Conservation (phyloP, 768 basidiomycete species). For the Pleurotus cornucopiae region DNA sequence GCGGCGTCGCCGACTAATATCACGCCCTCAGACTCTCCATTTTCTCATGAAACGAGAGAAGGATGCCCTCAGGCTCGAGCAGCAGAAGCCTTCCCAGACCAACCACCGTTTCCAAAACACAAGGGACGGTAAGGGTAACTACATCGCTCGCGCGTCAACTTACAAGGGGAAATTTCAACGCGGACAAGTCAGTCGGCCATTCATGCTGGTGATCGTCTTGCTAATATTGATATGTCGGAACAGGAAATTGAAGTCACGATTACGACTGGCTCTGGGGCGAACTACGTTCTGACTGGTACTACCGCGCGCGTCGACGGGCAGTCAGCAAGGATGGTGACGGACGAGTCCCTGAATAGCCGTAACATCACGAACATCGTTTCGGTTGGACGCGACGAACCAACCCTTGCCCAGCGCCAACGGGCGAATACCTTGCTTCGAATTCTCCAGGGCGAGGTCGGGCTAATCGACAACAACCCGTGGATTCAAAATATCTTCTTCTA, state of each 20-base stretch:
- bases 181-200: not conserved
- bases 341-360: conserved; percentile 23
- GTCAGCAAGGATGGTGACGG: conserved; percentile 14
- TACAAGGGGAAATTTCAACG: conserved; percentile 4
- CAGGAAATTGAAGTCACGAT: conserved; percentile 5
- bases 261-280: not conserved
- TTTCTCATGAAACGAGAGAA: conserved; percentile 42
- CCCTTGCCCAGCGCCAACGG: conserved; percentile 50
- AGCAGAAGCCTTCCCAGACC: conserved; percentile 39
- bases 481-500: conserved; percentile 46
- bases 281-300: conserved; percentile 1
- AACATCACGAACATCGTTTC: conserved; percentile 37
- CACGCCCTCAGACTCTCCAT: conserved; percentile 25
- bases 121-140: conserved; percentile 12
- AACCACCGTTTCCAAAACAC: conserved; percentile 35
- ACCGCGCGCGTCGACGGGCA: conserved; percentile 3
- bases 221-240: not conserved
- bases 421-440: conserved; percentile 35
- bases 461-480: conserved; percentile 41
- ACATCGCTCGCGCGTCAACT: not conserved
- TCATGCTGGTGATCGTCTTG: too few species aligned
- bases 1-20: not conserved
- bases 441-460: conserved; percentile 33
- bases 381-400: conserved; percentile 52
- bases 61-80: conserved; percentile 41